These are phyloP conservation scores for Hymenoscyphus repandus DNA, from an alignment of 2,329 filamentous ascomycete genomes.

Conservation along the genomic window DNA sequence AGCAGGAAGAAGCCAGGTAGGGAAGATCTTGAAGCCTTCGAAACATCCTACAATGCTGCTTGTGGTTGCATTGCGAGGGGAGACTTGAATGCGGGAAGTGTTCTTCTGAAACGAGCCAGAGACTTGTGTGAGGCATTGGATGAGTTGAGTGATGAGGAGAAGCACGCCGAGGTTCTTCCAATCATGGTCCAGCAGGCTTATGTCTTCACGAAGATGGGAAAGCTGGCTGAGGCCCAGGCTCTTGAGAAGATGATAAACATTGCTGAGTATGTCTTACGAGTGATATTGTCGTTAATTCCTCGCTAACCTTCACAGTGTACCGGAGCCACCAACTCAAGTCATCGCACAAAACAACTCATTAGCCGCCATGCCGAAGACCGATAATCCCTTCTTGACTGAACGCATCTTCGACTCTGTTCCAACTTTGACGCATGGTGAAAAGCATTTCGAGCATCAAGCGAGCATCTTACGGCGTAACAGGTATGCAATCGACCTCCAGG, in stretches of 20 bases:
- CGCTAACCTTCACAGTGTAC: slow-evolving; percentile 46
- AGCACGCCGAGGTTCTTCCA: slow-evolving; percentile 66
- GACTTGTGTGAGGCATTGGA: slow-evolving; percentile 69
- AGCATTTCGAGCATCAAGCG: slow-evolving; percentile 67
- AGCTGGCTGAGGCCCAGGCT: slow-evolving; percentile 57
- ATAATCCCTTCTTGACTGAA: slow-evolving; percentile 66
- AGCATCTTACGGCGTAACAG: slow-evolving; percentile 57
- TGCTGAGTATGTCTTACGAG: slow-evolving; percentile 45
- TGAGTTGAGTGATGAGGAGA: slow-evolving; percentile 69
- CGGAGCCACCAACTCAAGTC: slow-evolving; percentile 60
- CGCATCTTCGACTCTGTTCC: slow-evolving; percentile 53
- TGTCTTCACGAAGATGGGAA: slow-evolving; percentile 62
- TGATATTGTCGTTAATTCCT: neutral
- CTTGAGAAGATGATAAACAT: slow-evolving; percentile 58
- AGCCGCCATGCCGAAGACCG: slow-evolving; percentile 36
- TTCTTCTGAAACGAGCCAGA: slow-evolving; percentile 64
- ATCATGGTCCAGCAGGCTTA: slow-evolving; percentile 74
- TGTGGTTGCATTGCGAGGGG: slow-evolving; percentile 67
- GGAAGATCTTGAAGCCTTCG: slow-evolving; percentile 69
- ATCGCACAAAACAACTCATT: slow-evolving; percentile 62
- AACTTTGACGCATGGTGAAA: slow-evolving; percentile 50
- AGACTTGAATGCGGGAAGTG: slow-evolving; percentile 57
- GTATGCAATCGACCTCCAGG: slow-evolving; percentile 59
- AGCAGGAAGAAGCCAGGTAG: slow-evolving; percentile 46
- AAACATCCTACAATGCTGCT: slow-evolving; percentile 76